These are phyloP conservation scores for Chrysoporthe deuterocubensis DNA, from an alignment of 2,329 filamentous ascomycete species.

Conservation along the genomic window DNA sequence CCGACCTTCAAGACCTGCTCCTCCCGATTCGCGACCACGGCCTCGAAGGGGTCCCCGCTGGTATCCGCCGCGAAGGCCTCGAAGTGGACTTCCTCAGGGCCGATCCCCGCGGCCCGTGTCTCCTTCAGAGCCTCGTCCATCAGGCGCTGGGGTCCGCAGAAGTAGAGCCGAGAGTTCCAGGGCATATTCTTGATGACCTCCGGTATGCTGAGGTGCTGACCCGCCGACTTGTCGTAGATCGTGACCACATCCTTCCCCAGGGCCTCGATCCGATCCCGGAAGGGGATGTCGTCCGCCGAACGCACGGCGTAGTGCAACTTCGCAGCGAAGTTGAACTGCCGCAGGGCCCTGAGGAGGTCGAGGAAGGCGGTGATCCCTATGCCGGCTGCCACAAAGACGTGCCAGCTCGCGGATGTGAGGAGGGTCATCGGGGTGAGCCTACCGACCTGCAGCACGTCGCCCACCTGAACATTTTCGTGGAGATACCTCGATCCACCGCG, in stretches of 20 bases:
- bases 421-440: slow-evolving; percentile 56
- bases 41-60: slow-evolving; percentile 64
- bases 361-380: slow-evolving; percentile 71
- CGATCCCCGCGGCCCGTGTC: slow-evolving; percentile 47
- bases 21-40: slow-evolving; percentile 49
- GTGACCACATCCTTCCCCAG: slow-evolving; percentile 45
- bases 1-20: slow-evolving; percentile 48
- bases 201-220: slow-evolving; percentile 56
- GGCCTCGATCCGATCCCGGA: slow-evolving; percentile 49
- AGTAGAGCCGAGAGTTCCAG: slow-evolving; percentile 63
- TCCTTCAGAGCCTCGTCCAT: slow-evolving; percentile 54
- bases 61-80: slow-evolving; percentile 61
- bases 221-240: slow-evolving; percentile 57
- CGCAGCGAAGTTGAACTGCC: slow-evolving; percentile 52
- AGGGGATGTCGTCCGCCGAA: slow-evolving; percentile 56
- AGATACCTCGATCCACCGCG: slow-evolving; percentile 66
- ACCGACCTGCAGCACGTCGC: slow-evolving; percentile 55
- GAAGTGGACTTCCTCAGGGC: slow-evolving; percentile 59
- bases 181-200: slow-evolving; percentile 49
- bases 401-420: slow-evolving; percentile 53
- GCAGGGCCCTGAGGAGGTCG: slow-evolving; percentile 47
- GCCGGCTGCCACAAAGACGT: slow-evolving; percentile 67
- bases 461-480: slow-evolving; percentile 52
- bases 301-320: slow-evolving; percentile 64
- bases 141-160: slow-evolving; percentile 62